Evolutionary conservation across 345 rosid genomes (phyloP).

Genomic region (Melaleuca quinquenervia): DNA sequence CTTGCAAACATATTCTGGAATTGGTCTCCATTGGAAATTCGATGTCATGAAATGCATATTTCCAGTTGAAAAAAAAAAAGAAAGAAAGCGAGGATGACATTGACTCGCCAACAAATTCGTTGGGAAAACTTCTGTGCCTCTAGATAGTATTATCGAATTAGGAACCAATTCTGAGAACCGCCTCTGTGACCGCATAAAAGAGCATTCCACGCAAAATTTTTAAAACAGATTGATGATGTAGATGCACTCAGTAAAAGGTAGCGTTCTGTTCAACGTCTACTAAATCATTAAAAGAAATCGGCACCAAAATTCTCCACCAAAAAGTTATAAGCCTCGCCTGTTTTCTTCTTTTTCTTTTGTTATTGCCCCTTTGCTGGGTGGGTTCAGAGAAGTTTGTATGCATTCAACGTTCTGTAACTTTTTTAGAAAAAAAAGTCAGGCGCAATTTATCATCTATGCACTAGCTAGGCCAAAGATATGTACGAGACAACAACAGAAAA

Average conservation of each 20-base stretch:
- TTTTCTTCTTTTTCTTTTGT: background rate
- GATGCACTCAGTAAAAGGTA: background rate
- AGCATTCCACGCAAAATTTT: background rate
- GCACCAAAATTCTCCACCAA: background rate
- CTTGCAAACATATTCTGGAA: background rate
- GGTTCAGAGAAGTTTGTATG: background rate
- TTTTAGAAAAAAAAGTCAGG: background rate
- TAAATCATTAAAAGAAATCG: background rate
- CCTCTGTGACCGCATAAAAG: background rate
- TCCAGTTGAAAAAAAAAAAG: background rate
- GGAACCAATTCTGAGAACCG: background rate
- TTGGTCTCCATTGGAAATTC: background rate
- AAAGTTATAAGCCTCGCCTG: background rate
- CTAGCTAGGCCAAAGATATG: background rate
- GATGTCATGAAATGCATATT: background rate
- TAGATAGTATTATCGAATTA: background rate
- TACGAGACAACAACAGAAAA: background rate
- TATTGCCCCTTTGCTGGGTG: background rate
- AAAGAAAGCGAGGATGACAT: background rate
- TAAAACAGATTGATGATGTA: background rate
- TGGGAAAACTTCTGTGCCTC: background rate
- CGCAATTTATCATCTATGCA: background rate
- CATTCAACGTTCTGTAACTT: background rate
- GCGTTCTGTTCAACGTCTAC: background rate
- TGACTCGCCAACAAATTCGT: background rate